Conservation (phyloP, 495 filamentous ascomycete genomes). For the Penicillium chermesinum region DNA sequence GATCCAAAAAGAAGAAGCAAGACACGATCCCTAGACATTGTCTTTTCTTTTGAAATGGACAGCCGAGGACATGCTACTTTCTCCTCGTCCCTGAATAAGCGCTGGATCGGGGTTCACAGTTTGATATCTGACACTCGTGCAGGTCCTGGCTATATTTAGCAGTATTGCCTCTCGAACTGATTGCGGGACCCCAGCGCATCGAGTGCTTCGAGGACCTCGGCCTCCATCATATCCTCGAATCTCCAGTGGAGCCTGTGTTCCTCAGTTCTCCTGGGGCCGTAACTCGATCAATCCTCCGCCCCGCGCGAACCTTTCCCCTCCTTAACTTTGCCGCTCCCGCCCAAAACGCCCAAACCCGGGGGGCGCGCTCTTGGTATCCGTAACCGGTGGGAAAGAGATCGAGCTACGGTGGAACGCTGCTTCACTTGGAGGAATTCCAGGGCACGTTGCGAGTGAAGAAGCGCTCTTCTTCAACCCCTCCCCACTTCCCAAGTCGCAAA, state of each 20-base stretch:
- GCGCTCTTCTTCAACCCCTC: background rate
- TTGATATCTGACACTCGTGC: slow-evolving; percentile 29
- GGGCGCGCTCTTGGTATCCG: background rate
- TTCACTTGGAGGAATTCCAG: background rate
- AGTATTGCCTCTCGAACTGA: slow-evolving; percentile 23
- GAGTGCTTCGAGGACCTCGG: slow-evolving; percentile 7
- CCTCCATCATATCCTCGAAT: too few species aligned
- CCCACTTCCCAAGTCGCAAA: slow-evolving; percentile 7
- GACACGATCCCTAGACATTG: background rate
- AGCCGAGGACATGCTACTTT: background rate
- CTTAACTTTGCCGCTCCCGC: background rate
- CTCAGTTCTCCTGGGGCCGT: slow-evolving; percentile 3
- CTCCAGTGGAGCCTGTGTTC: slow-evolving; percentile 5
- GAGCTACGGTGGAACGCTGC: background rate
- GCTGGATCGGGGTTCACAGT: slow-evolving; percentile 17
- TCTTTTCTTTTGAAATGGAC: background rate
- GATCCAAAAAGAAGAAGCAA: background rate
- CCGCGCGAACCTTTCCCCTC: slow-evolving; percentile 3
- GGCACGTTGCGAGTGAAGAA: background rate
- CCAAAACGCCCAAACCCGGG: background rate
- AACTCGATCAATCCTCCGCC: slow-evolving; percentile 7
- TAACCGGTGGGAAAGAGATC: background rate
- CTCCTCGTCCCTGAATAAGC: slow-evolving; percentile 14
- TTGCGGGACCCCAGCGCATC: slow-evolving; percentile 28
- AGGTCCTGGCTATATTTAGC: slow-evolving; percentile 40